Evolutionary conservation across 176 grass and related monocot genomes (phyloP).

Genomic region (Bromus sterilis): DNA sequence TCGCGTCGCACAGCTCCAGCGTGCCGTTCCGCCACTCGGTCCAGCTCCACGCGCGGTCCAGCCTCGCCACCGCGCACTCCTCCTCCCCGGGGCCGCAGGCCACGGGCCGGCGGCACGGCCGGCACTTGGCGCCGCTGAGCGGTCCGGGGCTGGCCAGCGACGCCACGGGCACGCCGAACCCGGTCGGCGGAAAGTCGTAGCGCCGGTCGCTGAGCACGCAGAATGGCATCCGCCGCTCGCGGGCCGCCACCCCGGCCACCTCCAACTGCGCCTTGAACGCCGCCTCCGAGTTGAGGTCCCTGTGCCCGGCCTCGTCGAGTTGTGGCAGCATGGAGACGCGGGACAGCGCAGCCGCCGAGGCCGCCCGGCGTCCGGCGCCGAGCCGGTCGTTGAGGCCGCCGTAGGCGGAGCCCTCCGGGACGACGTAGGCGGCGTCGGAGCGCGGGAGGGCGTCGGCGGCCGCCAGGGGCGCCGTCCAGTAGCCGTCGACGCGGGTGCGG

Average conservation of each 20-base stretch:
- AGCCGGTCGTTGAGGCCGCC: slow-evolving; percentile 84
- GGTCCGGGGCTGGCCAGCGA: slow-evolving; percentile 53
- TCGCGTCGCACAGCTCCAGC: slow-evolving; percentile 55
- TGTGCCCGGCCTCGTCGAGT: slow-evolving; percentile 33
- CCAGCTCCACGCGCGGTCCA: slow-evolving; percentile 51
- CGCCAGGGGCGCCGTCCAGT: slow-evolving; percentile 44
- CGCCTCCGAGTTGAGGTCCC: slow-evolving; percentile 59
- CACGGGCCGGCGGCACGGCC: slow-evolving; percentile 28
- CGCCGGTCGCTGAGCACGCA: slow-evolving; percentile 61
- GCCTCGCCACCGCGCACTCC: background rate
- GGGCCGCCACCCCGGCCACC: background rate
- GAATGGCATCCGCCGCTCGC: slow-evolving; percentile 48
- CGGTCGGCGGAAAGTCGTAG: slow-evolving; percentile 42
- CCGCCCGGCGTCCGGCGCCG: slow-evolving; percentile 26
- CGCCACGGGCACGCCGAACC: slow-evolving; percentile 62
- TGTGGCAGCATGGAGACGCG: slow-evolving; percentile 44
- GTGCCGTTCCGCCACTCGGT: slow-evolving; percentile 42
- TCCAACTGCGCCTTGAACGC: slow-evolving; percentile 60
- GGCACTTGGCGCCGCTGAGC: slow-evolving; percentile 82
- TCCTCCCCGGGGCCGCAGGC: background rate
- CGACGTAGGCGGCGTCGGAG: slow-evolving; percentile 21
- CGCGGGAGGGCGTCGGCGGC: background rate
- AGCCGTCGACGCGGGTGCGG: slow-evolving; percentile 76
- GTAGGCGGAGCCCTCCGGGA: slow-evolving; percentile 61
- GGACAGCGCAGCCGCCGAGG: slow-evolving; percentile 41